Conservation (phyloP, 192 early-diverging fungal genomes). For the Podila verticillata region DNA sequence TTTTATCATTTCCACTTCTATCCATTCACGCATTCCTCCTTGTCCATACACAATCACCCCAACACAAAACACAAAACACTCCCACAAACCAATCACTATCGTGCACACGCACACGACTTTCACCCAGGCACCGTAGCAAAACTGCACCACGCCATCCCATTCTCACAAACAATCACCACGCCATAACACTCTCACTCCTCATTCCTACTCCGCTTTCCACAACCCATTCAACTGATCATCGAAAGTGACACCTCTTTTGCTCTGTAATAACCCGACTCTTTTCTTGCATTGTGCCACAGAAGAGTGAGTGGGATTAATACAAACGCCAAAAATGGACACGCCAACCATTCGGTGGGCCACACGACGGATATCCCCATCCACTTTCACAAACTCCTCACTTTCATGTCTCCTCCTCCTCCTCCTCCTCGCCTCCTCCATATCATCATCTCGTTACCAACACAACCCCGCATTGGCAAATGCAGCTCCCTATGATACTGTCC, state of each 20-base stretch:
- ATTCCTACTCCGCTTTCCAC: too few relatives aligned
- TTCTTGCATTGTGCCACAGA: too few relatives aligned
- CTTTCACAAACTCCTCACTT: background rate
- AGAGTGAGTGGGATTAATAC: too few relatives aligned
- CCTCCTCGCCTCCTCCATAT: background rate
- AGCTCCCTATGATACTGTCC: background rate
- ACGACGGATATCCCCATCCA: background rate
- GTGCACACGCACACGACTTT: background rate
- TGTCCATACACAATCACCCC: background rate
- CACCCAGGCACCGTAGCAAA: background rate
- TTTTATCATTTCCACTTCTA: conserved; percentile 3
- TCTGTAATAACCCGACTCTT: too few relatives aligned
- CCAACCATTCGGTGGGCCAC: background rate
- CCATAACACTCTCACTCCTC: too few relatives aligned
- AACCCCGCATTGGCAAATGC: background rate
- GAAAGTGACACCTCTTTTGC: too few relatives aligned
- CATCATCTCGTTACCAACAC: background rate
- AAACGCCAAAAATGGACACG: too few relatives aligned
- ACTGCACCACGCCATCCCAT: background rate
- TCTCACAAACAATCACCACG: too few relatives aligned
- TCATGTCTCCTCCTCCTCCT: background rate
- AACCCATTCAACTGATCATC: too few relatives aligned
- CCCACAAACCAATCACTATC: background rate
- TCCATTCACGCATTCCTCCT: background rate
- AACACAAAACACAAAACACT: background rate